These are phyloP conservation scores for Fraxinus sp. DNA, from an alignment of 305 asterid species.

Conservation along the genomic window DNA sequence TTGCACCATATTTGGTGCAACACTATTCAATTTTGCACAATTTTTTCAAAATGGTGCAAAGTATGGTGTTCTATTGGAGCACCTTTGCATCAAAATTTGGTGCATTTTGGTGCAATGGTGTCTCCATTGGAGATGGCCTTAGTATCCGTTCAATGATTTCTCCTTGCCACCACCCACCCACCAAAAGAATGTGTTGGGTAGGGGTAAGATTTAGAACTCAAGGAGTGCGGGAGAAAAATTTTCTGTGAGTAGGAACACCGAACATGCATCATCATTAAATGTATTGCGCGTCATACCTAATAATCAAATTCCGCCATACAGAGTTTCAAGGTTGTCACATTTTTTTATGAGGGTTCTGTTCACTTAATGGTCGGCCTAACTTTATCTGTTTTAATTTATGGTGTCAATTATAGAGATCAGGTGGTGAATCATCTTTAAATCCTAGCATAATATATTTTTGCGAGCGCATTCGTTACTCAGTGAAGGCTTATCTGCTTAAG, in stretches of 20 bases:
- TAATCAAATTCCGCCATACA: not conserved
- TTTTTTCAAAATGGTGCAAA: too few species aligned
- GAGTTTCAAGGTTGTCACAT: not conserved
- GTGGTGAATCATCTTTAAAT: not conserved
- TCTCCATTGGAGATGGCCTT: too few species aligned
- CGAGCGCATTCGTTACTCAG: not conserved
- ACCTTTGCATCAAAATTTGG: too few species aligned
- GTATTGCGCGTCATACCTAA: not conserved
- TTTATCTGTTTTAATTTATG: not conserved
- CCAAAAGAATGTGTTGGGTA: not conserved
- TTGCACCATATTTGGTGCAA: not conserved
- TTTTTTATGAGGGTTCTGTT: not conserved
- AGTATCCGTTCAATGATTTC: not conserved
- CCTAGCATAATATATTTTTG: not conserved
- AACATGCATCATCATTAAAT: not conserved
- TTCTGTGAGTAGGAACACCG: not conserved
- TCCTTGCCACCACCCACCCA: not conserved
- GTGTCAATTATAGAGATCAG: not conserved
- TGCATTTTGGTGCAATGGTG: too few species aligned
- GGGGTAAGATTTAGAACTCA: not conserved
- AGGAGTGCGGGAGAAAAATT: not conserved
- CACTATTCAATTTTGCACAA: too few species aligned
- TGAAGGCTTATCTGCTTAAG: not conserved
- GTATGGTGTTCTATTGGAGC: too few species aligned
- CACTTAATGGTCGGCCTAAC: not conserved